A percentile compares a stretch with the other conserved stretches of the same genome.
Conservation (phyloP, 2,329 filamentous ascomycete species). For the Aureobasidium sp. region DNA sequence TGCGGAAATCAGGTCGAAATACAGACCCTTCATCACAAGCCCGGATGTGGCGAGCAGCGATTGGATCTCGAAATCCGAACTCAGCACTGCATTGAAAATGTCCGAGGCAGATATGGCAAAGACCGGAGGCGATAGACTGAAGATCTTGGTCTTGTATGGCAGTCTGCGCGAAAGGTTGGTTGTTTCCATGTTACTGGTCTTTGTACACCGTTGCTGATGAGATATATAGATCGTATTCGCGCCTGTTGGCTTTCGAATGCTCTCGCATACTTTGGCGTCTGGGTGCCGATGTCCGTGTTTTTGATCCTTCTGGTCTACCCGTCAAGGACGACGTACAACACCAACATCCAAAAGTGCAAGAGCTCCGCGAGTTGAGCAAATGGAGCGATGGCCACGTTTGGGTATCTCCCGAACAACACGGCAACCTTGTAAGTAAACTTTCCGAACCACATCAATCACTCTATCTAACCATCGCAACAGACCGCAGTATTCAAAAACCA, state of each 20-base stretch:
- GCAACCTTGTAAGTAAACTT: constrained; percentile 42
- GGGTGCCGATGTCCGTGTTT: constrained; percentile 58
- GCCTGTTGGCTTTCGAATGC: constrained; percentile 51
- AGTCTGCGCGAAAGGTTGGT: constrained; percentile 42
- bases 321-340: constrained; percentile 55
- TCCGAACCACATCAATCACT: not conserved
- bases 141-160: constrained; percentile 53
- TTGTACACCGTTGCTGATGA: not conserved
- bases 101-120: constrained; percentile 38
- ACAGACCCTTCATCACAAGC: constrained; percentile 49
- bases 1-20: constrained; percentile 34
- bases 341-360: constrained; percentile 51
- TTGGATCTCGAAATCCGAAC: constrained; percentile 50
- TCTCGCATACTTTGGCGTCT: constrained; percentile 53
- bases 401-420: constrained; percentile 59
- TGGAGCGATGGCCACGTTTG: constrained; percentile 62
- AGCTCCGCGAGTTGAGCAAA: constrained; percentile 49
- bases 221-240: constrained; percentile 47
- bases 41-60: constrained; percentile 34
- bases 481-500: constrained; percentile 62
- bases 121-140: constrained; percentile 35
- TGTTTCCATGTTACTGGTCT: not conserved
- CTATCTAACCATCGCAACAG: constrained; percentile 21
- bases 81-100: constrained; percentile 45
- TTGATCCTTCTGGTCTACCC: constrained; percentile 48